Evolutionary conservation across 179 eudicot genomes (phyloP), one percentile per base, ranked within the genome.

Genomic region (Spergularia azorica): DNA sequence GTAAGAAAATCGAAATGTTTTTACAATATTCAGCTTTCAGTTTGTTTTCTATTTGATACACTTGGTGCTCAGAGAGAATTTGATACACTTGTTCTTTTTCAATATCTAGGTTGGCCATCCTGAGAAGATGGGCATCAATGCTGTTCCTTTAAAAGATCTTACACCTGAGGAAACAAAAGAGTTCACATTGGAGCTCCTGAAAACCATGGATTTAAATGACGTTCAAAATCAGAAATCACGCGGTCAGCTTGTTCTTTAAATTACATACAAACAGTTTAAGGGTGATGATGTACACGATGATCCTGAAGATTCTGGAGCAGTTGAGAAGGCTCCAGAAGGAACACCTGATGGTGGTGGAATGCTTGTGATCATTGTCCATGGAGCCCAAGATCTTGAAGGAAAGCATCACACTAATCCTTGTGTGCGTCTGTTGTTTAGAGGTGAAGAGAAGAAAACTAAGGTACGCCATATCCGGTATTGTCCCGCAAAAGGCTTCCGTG

Each of bases 331-430:
- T 70, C 93, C 93, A 5, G 95, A 91, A 71, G 96, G 98, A 51
- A 90, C 95, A 36, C 95, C 97, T 51, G 56, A 79, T 41, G 88
- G 87, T 46, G 97, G 98, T 60, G 98, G 98, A 57, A 80, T 90
- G 79, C 90, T 92, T 74, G 89, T 88, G 50, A 81, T 94, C 79
- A 86, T 55, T 61, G 84, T 92, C 76, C 89, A 90, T 76, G 90
- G 87, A 80, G 97, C 98, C 67, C 87, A 88, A 83, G 97, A 94
- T 78, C 82, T 94, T 70, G 98, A 94, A 85, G 98, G 98, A 79
- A 94, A 92, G 74, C 92, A 94, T 80, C 98, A 91, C 81, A 94
- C 93, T 21, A 92, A 94, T 82, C 98, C 98, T 64, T 94, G 88
- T 83, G 95, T 79, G 16, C 87, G 90, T 3, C 79, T 94, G 41